Evolutionary conservation across 2,329 filamentous ascomycete species (phyloP), one percentile per base, ranked within the genome.

Genomic region (Tolypocladium ovalisporum): DNA sequence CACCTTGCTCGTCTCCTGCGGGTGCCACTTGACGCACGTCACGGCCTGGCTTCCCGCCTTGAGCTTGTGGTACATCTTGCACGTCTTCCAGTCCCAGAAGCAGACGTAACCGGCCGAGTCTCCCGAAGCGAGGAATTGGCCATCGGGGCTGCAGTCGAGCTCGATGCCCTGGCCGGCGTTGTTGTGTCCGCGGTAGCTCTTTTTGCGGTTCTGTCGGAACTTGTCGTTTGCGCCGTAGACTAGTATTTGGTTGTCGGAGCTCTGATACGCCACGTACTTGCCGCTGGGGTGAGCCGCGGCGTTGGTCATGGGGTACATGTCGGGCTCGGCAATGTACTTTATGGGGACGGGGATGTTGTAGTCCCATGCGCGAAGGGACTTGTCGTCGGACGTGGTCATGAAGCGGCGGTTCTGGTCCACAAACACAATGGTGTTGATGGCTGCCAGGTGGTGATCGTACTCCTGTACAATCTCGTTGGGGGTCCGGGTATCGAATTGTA

Each of bases 11-110:
- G 88, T 94, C 79, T 99, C 94, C 74, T 97, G 89, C n/a, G 93
- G 91, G 73, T 97, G 92, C 93, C 94, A 99, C 70, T 89, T 88
- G 58, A 94, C 83, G 63, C 87, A 89, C n/a, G 90, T 90, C 56
- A 97, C 80, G 6, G 92, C 85, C 56, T 87, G 83, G 56, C 90
- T 91, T 59, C 89, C 85, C 29, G 90, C 92, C 73, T 88, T 84
- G 62, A 99, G 84, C 80, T 97, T 97, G 75, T 96, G 90, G 74
- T 90, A 96, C 91, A 99, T 93, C 76, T 97, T 97, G 72, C 93
- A 96, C 42, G 91, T 97, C 82, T 99, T 99, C 90, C 92, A 99
- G 73, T 97, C 94, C 90, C 92, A 99, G 75, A 97, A 97, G 73
- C 89, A 96, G 53, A 96, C 85, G 67, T 84, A 97, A 39, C 95